Base-by-base conservation (phyloP, 768 basidiomycete species). In the Hirschioporus abietinus region DNA sequence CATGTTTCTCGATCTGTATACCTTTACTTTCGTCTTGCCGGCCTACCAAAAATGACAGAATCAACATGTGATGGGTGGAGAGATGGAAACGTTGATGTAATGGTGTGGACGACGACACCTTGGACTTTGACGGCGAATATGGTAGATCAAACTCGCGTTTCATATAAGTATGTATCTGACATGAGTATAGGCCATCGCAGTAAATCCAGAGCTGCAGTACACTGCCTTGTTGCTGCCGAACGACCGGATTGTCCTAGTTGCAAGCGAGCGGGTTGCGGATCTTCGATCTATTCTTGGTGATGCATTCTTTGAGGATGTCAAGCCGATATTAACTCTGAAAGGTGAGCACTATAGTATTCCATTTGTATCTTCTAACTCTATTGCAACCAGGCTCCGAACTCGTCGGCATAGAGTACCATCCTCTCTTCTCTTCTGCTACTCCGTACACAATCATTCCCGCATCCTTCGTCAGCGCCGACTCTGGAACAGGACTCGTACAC, bases 71-170 rank as follows among this genome's bases (percentile, higher is more conserved):
- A 78, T 18, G 66, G 81, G 18, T 64, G 83, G 7, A 69, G 72
- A 1, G 73, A 74, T 70, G 20, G 71, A 63, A 74, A 76, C 1
- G 76, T 89, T 12, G 81, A 83, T 30, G 71, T 97, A 10, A 79
- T 95, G 20, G 91, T 96, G 4, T 99, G 96, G 96, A 99, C 96
- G 1, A 99, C 96, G 3, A 99, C 96, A 0, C 93, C 96, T 0
- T 99, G 96, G 96, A 99, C 94, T 4, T 78, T 99, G 61, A 94
- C 92, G 6, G 93, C 94, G 1, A 99, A 99, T 73, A 94, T 95
- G 91, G 95, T 95, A 70, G 58, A 83, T 68, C 7, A 25, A 20
- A 35, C 23, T 60, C 23, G 26, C n/a, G 7, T 18, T 67, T 52
- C 52, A 58, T 59, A 58, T 35, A 9, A 58, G 34, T n/a, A 26